These are phyloP conservation scores for Sporodiniella umbellata DNA, from an alignment of 371 early-diverging fungal species.

Conservation along the genomic window DNA sequence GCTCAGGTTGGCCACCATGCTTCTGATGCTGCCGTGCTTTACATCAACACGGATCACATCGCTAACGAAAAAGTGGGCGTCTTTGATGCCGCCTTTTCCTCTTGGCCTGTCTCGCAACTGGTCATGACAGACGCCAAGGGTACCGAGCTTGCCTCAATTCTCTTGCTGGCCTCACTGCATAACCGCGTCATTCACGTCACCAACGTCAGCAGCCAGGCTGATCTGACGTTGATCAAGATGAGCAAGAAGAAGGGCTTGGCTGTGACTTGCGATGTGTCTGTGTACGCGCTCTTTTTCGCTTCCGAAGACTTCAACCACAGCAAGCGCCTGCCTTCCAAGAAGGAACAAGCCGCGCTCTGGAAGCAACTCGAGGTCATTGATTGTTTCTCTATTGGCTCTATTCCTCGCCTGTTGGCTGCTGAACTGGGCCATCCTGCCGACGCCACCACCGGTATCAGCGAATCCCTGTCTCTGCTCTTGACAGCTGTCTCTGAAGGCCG, in stretches of 20 bases:
- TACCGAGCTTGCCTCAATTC: conserved; percentile 83
- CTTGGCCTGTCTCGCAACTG: conserved; percentile 72
- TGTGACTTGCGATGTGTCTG: conserved; percentile 89
- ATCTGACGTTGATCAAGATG: conserved; percentile 80
- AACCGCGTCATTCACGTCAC: conserved; percentile 85
- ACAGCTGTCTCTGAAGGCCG: conserved; percentile 81
- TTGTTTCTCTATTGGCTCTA: conserved; percentile 84
- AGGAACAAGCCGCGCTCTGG: conserved; percentile 76
- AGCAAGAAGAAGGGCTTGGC: conserved; percentile 87
- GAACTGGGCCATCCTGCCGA: conserved; percentile 43
- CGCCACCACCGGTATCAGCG: conserved; percentile 61
- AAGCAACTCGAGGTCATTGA: conserved; percentile 77
- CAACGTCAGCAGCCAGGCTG: conserved; percentile 72
- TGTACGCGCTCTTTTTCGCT: conserved; percentile 78
- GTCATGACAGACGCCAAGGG: conserved; percentile 84
- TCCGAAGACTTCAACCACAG: conserved; percentile 44
- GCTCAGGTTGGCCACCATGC: conserved; percentile 25
- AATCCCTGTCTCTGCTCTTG: conserved; percentile 78
- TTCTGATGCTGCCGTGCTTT: conserved; percentile 55
- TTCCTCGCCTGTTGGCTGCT: conserved; percentile 59
- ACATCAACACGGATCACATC: conserved; percentile 53
- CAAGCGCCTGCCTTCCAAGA: conserved; percentile 45
- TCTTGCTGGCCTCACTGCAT: conserved; percentile 82
- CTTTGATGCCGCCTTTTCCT: conserved; percentile 60
- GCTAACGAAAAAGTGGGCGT: conserved; percentile 53